Evolutionary conservation across 2,329 filamentous ascomycete species (phyloP), one percentile per base, ranked within the genome.

Genomic region (Talaromyces sp.): DNA sequence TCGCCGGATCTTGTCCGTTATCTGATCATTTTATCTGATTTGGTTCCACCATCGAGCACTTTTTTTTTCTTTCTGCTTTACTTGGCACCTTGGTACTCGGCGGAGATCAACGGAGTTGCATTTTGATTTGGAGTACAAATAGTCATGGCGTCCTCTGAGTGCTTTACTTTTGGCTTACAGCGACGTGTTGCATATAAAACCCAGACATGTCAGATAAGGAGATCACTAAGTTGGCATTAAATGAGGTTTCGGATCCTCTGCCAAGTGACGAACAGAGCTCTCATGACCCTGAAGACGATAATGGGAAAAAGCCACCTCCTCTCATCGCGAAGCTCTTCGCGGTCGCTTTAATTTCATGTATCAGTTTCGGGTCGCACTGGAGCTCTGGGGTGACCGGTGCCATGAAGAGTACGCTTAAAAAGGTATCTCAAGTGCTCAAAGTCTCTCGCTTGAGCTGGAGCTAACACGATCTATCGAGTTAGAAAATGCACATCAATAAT

Each of bases 371-470:
- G 0, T 81, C 81, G 0, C 78, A 80, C 19, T 86, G 83, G 82
- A 84, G 82, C 56, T 75, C 75, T n/a, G 82, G 83, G 1, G 80
- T 86, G 1, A 85, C 82, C 0, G 80, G 80, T 9, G 83, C 83
- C 1, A 80, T 86, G 77, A 86, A 86, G 63, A 82, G 73, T 16
- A 85, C 82, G 0, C 65, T 86, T 22, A 86, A 86, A 57, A 85
- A 84, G 75, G 68, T 68, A 57, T 6, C n/a, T 35, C 2, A 7
- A 1, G 4, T 35, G 9, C n/a, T 1, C 32, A 16, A 19, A 20
- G 1, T 2, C 5, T 10, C 1, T 8, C 11, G 10, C 7, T 2
- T 17, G n/a, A 16, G 17, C 3, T 13, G 9, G n/a, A 13, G 8
- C 8, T 29, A 43, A 29, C 3, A 3, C 3, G 24, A 5, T 17